phyloP scores from a whole-genome alignment of 2,329 filamentous ascomycete genomes.

The Sordariomycetes sp. region DNA sequence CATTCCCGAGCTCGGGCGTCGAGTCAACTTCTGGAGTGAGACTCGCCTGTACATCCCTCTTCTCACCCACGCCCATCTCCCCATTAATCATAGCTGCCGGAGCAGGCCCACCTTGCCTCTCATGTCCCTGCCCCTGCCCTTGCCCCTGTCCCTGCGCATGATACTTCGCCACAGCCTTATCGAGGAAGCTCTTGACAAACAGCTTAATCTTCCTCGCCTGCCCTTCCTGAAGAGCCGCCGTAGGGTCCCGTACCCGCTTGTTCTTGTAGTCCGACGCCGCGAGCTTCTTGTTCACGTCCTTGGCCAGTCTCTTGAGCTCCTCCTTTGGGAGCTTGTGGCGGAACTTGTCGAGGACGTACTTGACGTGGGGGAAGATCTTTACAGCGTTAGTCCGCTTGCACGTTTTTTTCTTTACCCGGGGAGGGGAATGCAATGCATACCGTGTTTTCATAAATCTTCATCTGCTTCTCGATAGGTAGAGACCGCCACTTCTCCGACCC shows the following conservation, averaged over 20 bases:
- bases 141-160: neutral
- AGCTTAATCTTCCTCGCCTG: conserved; percentile 73
- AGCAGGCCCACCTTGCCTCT: too few relatives aligned
- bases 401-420: neutral
- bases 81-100: conserved; percentile 28
- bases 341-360: conserved; percentile 77
- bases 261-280: conserved; percentile 89
- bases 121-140: too few relatives aligned
- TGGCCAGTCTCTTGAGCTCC: conserved; percentile 47
- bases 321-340: conserved; percentile 78
- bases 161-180: conserved; percentile 68
- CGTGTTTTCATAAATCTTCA: conserved; percentile 89
- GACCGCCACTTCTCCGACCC: conserved; percentile 61
- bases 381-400: neutral
- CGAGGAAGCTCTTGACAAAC: conserved; percentile 74
- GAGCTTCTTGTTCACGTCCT: conserved; percentile 71
- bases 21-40: conserved; percentile 4
- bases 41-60: conserved; percentile 10
- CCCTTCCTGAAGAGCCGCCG: conserved; percentile 53
- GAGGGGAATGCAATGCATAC: conserved; percentile 37
- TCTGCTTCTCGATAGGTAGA: conserved; percentile 69
- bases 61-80: conserved; percentile 17
- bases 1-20: conserved; percentile 10
- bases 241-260: conserved; percentile 72
- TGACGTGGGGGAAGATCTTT: conserved; percentile 73